Evolutionary conservation across 805 yeast species (phyloP).

Genomic region (Sporopachydermia lactativora): DNA sequence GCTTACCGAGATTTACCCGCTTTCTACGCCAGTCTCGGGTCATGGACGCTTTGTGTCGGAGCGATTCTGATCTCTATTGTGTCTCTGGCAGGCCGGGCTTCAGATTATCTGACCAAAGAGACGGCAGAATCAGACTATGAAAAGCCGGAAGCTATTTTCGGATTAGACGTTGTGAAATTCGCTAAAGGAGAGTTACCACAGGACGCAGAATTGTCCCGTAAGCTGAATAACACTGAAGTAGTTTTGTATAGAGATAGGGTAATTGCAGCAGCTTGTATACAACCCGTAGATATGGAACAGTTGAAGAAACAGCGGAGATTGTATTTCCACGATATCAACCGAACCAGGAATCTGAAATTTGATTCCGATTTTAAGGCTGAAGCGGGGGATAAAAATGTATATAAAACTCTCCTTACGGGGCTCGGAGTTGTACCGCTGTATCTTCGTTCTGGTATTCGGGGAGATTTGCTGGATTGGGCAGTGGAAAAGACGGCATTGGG

Average conservation of each 20-base stretch:
- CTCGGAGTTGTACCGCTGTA: constrained; percentile 58
- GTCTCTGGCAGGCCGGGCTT: background rate
- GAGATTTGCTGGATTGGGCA: constrained; percentile 51
- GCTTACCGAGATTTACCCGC: background rate
- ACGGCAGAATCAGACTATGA: background rate
- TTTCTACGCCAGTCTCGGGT: background rate
- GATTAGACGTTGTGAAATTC: background rate
- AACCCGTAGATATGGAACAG: constrained; percentile 17
- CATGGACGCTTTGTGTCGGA: background rate
- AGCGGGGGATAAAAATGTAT: constrained; percentile 25
- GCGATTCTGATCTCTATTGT: background rate
- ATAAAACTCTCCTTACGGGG: constrained; percentile 39
- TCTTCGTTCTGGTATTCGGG: constrained; percentile 44
- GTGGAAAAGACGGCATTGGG: constrained; percentile 22
- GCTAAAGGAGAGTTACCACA: constrained; percentile 9
- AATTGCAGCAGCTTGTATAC: constrained; percentile 41
- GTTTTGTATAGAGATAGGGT: constrained; percentile 58
- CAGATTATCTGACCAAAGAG: background rate
- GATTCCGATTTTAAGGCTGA: constrained; percentile 19
- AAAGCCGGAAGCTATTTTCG: background rate
- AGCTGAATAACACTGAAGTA: constrained; percentile 37
- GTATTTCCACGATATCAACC: background rate
- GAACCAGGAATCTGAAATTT: background rate
- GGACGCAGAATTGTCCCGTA: constrained; percentile 17
- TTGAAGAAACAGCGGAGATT: background rate